Evolutionary conservation across 1,139 yeast species (phyloP).

Genomic region (Yamadazyma songkhlaensis): DNA sequence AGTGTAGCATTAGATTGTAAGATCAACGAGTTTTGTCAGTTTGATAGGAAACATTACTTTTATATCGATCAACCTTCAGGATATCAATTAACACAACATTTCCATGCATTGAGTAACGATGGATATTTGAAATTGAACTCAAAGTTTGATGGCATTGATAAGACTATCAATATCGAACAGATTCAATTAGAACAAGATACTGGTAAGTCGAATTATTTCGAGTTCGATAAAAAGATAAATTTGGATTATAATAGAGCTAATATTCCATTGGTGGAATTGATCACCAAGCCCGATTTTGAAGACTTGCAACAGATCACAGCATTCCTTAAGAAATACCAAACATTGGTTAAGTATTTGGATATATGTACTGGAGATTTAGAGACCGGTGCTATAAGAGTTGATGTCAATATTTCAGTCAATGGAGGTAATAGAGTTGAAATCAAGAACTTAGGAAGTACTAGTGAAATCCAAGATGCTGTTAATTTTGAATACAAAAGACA

Average conservation of each 20-base stretch:
- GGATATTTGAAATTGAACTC: constrained; percentile 54
- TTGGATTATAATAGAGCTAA: constrained; percentile 85
- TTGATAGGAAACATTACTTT: constrained; percentile 94
- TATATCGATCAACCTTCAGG: constrained; percentile 97
- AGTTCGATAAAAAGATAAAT: constrained; percentile 37
- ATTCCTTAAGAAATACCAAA: constrained; percentile 79
- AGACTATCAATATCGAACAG: constrained; percentile 58
- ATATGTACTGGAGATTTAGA: constrained; percentile 90
- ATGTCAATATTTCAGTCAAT: constrained; percentile 81
- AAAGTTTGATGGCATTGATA: constrained; percentile 53
- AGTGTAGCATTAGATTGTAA: constrained; percentile 68
- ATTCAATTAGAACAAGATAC: constrained; percentile 94
- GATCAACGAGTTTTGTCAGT: constrained; percentile 56
- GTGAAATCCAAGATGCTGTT: constrained; percentile 78
- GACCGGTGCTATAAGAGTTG: constrained; percentile 93
- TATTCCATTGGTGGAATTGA: constrained; percentile 85
- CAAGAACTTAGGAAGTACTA: constrained; percentile 81
- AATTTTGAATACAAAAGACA: constrained; percentile 77
- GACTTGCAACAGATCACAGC: constrained; percentile 66
- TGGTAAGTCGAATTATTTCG: constrained; percentile 70
- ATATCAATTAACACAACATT: constrained; percentile 91
- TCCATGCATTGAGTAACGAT: constrained; percentile 69
- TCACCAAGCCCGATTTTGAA: constrained; percentile 84
- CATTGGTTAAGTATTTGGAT: constrained; percentile 61
- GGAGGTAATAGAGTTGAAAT: constrained; percentile 77